Evolutionary conservation across 108 stramenopile species (phyloP), one percentile per base, ranked within the genome.

Genomic region (Pseudonitzschia multistriata): DNA sequence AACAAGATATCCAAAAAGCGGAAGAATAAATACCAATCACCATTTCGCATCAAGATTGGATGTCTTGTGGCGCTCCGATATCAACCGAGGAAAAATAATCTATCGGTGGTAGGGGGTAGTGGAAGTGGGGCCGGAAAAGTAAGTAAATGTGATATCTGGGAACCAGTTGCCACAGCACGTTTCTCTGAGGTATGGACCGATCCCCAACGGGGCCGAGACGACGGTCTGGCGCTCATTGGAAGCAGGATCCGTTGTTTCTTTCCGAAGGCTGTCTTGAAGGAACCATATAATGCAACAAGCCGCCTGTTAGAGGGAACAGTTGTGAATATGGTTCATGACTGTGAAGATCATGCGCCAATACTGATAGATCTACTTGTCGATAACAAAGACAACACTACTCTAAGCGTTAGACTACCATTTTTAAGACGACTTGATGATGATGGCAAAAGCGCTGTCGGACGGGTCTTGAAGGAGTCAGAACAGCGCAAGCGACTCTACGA

Each of bases 21-120:
- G 37, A 62, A 49, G 49, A 63, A 63, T 11, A 52, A 64, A 29
- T 28, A 64, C 28, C 37, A 71, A n/a, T 80, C 77, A 54, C 87
- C 90, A 15, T 91, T 91, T 68, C 87, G 90, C 19, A 76, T 88
- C 62, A 84, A 85, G 71, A 68, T 69, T 19, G 90, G 88, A 22
- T 86, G 76, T 67, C 67, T 91, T 25, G 90, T 87, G 37, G 86
- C 85, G 7, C 63, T 89, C 5, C 74, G 90, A 62, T 80, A 76
- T 67, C 69, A 62, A 34, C 48, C 65, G 5, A 71, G 71, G 35
- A 62, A 76, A 15, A 79, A 81, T 74, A 57, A 66, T 66, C 74
- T 76, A 49, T 54, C 67, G 79, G 63, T 64, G 2, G 22, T 24
- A 37, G 48, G 25, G 49, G 52, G 27, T 14, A 15, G 25, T 24